A percentile compares a stretch with the other conserved stretches of the same genome.
These are phyloP conservation scores for Blastocystis sp. DNA, from an alignment of 352 stramenopile species.

Conservation along the genomic window DNA sequence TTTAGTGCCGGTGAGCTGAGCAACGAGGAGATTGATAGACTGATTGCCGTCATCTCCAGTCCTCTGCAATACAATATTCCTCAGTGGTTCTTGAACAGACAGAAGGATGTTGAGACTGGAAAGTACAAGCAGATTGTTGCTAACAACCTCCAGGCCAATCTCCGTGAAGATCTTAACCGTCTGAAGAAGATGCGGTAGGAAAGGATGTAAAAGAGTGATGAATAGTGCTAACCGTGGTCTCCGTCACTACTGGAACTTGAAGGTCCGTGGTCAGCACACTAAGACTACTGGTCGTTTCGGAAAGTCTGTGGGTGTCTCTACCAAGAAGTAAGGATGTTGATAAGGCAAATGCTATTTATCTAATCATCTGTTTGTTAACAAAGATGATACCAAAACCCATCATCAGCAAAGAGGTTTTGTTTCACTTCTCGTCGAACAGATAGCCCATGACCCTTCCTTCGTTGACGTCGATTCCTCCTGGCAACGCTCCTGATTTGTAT, in stretches of 20 bases:
- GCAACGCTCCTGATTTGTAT: neutral
- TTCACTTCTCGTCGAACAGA: neutral
- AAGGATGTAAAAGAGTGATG: conserved; percentile 48
- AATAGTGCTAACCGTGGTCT: conserved; percentile 89
- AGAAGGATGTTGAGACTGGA: conserved; percentile 99
- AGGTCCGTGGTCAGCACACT: conserved; percentile 99
- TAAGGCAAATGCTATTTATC: conserved; percentile 9
- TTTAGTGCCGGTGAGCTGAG: conserved; percentile 89
- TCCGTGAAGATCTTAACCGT: conserved; percentile 97
- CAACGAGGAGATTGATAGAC: conserved; percentile 98
- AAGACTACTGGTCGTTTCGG: conserved; percentile 91
- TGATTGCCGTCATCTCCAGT: conserved; percentile 98
- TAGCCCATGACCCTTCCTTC: neutral
- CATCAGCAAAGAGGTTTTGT: conserved; percentile 38
- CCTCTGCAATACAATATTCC: conserved; percentile 99
- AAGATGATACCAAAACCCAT: conserved; percentile 25
- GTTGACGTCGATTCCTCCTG: neutral
- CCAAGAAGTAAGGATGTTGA: conserved; percentile 54
- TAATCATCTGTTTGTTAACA: conserved; percentile 24
- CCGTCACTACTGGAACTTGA: conserved; percentile 98
- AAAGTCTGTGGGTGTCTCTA: conserved; percentile 66
- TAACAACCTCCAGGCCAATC: conserved; percentile 95
- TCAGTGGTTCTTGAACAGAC: conserved; percentile 99
- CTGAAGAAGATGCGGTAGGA: conserved; percentile 97
- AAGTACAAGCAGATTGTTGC: conserved; percentile 96